Base-by-base conservation (phyloP, 2,329 filamentous ascomycete genomes). In the Aureobasidium sp. region DNA sequence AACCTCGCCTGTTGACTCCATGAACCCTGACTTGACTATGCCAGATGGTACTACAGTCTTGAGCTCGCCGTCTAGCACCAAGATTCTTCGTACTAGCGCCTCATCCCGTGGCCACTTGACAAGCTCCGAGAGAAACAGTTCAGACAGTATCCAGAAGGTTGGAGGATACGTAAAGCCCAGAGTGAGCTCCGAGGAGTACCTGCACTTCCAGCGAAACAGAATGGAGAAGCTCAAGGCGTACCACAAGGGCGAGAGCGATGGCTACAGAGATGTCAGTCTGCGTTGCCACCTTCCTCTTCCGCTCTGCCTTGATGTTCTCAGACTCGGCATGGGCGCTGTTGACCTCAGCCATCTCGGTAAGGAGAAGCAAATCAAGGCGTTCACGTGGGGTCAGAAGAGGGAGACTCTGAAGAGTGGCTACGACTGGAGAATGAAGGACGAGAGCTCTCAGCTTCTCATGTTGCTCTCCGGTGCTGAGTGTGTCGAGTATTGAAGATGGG, bases 391-490 rank as follows among this genome's bases (percentile, higher is more conserved):
- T 22, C 67, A 69, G 64, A 67, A 71, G 57, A 69, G 69, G 27
- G 62, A 63, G 33, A 74, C 68, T 7, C 64, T 76, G 60, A 64
- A 40, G 42, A 68, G 61, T 39, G 73, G 72, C 66, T 66, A 65
- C 60, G 71, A 72, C 48, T 71, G 69, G 67, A 67, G 67, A 56
- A 73, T 69, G 60, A 73, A 72, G 68, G 69, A 71, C 45, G 65
- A 70, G 35, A 71, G 69, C 50, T 67, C 68, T 33, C 74, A 76
- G 68, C 69, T 73, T 15, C 73, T 71, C 71, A 70, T 69, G 65
- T 62, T 77, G 57, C 70, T 78, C 37, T 73, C 77, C 52, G 64
- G 65, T 17, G 72, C 75, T 52, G 69, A 67, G 8, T 77, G 75
- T 64, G 50, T 61, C 15, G 60, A 61, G 40, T 61, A 53, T 50